These are phyloP conservation scores for Tolypocladium pustulatum DNA, from an alignment of 2,329 filamentous ascomycete species.

Conservation along the genomic window DNA sequence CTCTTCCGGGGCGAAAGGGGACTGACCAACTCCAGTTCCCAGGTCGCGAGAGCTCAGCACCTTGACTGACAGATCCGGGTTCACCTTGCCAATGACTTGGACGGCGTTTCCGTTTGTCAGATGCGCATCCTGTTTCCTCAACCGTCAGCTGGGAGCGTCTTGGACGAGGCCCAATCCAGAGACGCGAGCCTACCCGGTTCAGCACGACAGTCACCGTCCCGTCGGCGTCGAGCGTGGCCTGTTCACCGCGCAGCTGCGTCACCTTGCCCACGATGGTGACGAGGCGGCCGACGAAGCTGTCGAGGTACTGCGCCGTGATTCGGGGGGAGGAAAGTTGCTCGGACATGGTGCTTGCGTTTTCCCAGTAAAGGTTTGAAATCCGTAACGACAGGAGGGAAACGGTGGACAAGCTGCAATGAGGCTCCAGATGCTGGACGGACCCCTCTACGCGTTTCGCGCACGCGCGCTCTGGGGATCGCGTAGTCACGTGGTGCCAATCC, in stretches of 20 bases:
- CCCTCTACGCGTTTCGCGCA: background rate
- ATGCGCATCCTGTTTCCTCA: conserved; percentile 50
- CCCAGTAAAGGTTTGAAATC: background rate
- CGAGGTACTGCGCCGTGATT: conserved; percentile 70
- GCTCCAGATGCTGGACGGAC: background rate
- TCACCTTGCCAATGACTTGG: conserved; percentile 73
- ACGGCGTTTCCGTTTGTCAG: conserved; percentile 59
- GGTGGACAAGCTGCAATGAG: background rate
- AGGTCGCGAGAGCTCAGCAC: conserved; percentile 61
- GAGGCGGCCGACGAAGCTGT: conserved; percentile 61
- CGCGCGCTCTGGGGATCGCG: background rate
- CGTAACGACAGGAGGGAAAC: background rate
- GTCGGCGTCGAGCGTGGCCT: conserved; percentile 69
- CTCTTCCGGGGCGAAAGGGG: too few relatives aligned
- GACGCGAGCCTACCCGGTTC: conserved; percentile 48
- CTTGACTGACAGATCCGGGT: conserved; percentile 60
- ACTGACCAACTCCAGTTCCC: conserved; percentile 58
- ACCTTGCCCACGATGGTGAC: conserved; percentile 85
- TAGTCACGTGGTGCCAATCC: background rate
- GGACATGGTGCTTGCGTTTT: conserved; percentile 39
- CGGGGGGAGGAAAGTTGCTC: conserved; percentile 65
- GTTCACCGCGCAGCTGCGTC: conserved; percentile 68
- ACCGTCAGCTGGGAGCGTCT: background rate
- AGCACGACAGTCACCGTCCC: conserved; percentile 66
- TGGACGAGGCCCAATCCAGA: background rate